phyloP scores from a whole-genome alignment of 1,284 basidiomycete genomes.

The Inonotus obliquus region DNA sequence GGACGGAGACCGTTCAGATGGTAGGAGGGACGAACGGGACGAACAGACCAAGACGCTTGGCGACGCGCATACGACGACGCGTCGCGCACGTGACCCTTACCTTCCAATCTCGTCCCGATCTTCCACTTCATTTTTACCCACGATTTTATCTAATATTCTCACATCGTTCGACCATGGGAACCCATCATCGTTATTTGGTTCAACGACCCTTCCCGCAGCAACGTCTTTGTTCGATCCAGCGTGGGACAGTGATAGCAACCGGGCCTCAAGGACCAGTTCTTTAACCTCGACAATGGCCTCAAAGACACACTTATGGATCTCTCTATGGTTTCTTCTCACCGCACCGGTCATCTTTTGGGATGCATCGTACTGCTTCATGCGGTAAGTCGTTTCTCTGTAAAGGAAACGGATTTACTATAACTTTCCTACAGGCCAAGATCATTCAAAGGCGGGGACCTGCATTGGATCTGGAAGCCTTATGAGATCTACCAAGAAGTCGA shows the following conservation, averaged over 20 bases:
- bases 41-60: not conserved
- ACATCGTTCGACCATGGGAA: not conserved
- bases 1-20: not conserved
- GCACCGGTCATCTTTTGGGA: conserved; percentile 64
- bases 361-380: conserved; percentile 66
- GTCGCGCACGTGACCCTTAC: not conserved
- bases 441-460: conserved; percentile 76
- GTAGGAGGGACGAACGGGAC: not conserved
- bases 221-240: not conserved
- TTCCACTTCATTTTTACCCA: conserved; percentile 9
- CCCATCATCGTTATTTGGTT: conserved; percentile 4
- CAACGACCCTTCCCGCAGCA: conserved; percentile 11
- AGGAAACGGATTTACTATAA: not conserved
- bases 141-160: not conserved
- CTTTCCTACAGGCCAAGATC: conserved; percentile 45
- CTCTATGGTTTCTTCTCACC: conserved; percentile 65
- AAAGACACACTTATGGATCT: conserved; percentile 56
- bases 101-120: not conserved
- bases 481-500: conserved; percentile 72
- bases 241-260: not conserved
- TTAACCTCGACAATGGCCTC: conserved; percentile 36
- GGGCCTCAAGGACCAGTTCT: not conserved
- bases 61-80: not conserved
- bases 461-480: conserved; percentile 88
- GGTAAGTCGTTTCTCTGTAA: conserved; percentile 32